These are phyloP conservation scores for Mycogone perniciosa DNA, from an alignment of 2,329 filamentous ascomycete genomes.

Conservation along the genomic window DNA sequence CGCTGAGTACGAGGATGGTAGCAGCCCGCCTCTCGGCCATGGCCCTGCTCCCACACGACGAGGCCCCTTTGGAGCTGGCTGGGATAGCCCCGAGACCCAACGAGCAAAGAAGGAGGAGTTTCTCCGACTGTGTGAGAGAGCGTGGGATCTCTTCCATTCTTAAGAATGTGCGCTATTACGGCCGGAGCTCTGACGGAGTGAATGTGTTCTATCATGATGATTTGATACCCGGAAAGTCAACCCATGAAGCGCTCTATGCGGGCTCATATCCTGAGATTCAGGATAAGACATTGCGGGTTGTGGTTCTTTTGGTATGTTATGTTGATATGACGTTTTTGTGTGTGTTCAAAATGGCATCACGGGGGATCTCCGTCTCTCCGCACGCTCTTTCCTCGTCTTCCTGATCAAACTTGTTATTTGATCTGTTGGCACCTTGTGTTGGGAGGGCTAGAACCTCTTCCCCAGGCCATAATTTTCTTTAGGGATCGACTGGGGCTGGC, in stretches of 20 bases:
- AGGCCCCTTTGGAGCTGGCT: conserved; percentile 72
- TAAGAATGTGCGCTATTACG: conserved; percentile 36
- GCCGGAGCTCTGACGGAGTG: neutral
- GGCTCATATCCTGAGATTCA: neutral
- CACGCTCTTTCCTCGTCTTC: neutral
- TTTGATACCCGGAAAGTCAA: neutral
- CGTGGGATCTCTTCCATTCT: conserved; percentile 97
- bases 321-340: neutral
- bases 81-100: conserved; percentile 77
- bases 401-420: neutral
- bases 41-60: conserved; percentile 56
- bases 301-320: conserved; percentile 1
- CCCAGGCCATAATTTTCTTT: neutral
- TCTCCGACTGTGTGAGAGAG: conserved; percentile 73
- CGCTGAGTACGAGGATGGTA: conserved; percentile 90
- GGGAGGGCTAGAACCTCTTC: conserved; percentile 7
- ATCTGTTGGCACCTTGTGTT: conserved; percentile 6
- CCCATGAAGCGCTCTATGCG: neutral
- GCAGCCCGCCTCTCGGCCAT: conserved; percentile 74
- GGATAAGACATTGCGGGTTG: neutral
- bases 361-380: neutral
- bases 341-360: neutral
- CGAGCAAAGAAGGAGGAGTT: conserved; percentile 91
- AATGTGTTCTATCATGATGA: neutral
- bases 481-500: conserved; percentile 7